A percentile compares a stretch with the other conserved stretches of the same genome.
phyloP scores from a whole-genome alignment of 805 yeast species.

The Spathaspora hagerdaliae region DNA sequence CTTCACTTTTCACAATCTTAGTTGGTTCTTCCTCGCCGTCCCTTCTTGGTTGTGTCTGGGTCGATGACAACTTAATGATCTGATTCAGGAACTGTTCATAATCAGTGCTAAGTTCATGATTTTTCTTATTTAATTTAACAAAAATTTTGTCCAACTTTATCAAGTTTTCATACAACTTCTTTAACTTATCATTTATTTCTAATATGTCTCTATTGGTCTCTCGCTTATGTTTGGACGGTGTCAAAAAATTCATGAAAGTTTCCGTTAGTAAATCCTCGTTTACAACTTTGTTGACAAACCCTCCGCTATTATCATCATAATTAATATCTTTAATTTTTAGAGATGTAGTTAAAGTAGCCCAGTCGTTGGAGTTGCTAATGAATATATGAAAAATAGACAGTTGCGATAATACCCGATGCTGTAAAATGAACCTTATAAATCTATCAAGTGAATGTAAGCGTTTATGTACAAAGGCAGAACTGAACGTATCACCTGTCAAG shows the following conservation, averaged over 20 bases:
- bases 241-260: constrained; percentile 89
- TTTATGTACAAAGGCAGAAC: constrained; percentile 76
- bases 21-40: neutral
- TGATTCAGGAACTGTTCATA: constrained; percentile 68
- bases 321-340: constrained; percentile 33
- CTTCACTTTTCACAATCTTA: constrained; percentile 4
- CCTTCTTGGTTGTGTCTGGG: constrained; percentile 17
- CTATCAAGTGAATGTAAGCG: constrained; percentile 77
- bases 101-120: constrained; percentile 70
- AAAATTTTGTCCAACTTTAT: constrained; percentile 75
- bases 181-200: constrained; percentile 72
- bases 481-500: constrained; percentile 88
- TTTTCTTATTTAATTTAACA: constrained; percentile 64
- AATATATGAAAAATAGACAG: constrained; percentile 70
- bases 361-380: constrained; percentile 63
- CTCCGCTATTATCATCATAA: constrained; percentile 10
- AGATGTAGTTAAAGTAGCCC: constrained; percentile 65
- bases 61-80: constrained; percentile 58
- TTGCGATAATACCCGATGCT: constrained; percentile 68
- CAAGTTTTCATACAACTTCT: constrained; percentile 81
- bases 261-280: constrained; percentile 83
- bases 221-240: constrained; percentile 58
- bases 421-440: constrained; percentile 67
- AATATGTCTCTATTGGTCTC: constrained; percentile 67
- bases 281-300: constrained; percentile 37